phyloP scores from a whole-genome alignment of 2,329 filamentous ascomycete genomes.

The Sporothrix phasma region DNA sequence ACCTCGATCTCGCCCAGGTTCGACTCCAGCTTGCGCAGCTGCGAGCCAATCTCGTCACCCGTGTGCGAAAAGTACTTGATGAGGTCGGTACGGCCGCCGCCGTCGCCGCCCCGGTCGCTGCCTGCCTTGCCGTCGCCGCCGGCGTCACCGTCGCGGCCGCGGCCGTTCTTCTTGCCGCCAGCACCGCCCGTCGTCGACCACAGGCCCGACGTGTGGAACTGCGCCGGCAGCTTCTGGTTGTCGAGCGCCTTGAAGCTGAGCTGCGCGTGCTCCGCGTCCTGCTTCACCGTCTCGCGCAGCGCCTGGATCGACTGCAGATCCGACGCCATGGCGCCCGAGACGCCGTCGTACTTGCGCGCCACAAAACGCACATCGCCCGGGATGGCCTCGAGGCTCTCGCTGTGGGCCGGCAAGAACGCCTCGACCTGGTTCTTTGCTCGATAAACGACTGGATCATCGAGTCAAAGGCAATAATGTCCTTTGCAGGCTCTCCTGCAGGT shows the following conservation, averaged over 20 bases:
- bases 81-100: constrained; percentile 36
- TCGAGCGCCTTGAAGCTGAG: constrained; percentile 37
- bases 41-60: constrained; percentile 50
- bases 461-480: constrained; percentile 68
- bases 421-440: constrained; percentile 67
- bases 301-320: constrained; percentile 35
- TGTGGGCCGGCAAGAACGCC: constrained; percentile 51
- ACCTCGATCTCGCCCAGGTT: constrained; percentile 56
- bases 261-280: constrained; percentile 33
- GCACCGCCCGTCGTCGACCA: constrained; percentile 32
- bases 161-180: constrained; percentile 25
- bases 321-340: constrained; percentile 30
- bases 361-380: constrained; percentile 37
- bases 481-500: constrained; percentile 74
- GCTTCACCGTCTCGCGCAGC: constrained; percentile 32
- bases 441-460: constrained; percentile 72
- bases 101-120: constrained; percentile 31
- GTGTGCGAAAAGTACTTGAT: constrained; percentile 55
- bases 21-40: constrained; percentile 46
- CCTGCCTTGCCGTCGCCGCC: constrained; percentile 27
- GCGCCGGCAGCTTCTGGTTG: constrained; percentile 38
- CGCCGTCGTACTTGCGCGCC: constrained; percentile 35
- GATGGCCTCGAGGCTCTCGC: constrained; percentile 28
- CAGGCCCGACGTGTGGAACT: constrained; percentile 39
- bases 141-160: constrained; percentile 27